Evolutionary conservation across 2,329 filamentous ascomycete species (phyloP), one percentile per base, ranked within the genome.

Genomic region (Furcasterigmium sp.): DNA sequence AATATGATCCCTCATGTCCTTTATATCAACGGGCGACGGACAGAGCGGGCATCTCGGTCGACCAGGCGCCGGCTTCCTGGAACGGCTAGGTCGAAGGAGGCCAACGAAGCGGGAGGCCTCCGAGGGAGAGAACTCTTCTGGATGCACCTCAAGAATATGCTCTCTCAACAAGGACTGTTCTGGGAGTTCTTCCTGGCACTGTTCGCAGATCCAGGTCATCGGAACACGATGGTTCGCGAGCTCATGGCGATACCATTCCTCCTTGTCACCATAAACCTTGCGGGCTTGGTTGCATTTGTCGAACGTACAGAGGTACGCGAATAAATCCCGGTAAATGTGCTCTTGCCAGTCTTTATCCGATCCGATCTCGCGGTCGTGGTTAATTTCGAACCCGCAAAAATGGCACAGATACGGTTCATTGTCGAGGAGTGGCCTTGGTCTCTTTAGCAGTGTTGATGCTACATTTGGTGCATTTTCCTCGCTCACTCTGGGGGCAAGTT

Each of bases 291-390:
- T 23, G 30, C 44, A 46, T 6, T 43, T 23, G 6, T 46, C 44
- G 14, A 43, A 46, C 8, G 44, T 46, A 35, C 44, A 46, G 15
- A 46, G 30, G 25, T 46, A 46, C 5, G 44, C 23, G 8, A 42
- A 28, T 3, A 46, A 17, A 14, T 46, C 44, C 19, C 39, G 30
- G 13, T 35, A 43, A 6, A 46, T 39, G 20, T 46, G 44, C 13
- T 43, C 26, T 35, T 43, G 19, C 44, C 44, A 46, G 11, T 43
- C 35, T 6, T 46, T 41, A 8, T 35, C 8, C 5, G 28, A 43
- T 26, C 14, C 20, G 3, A 46, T 32, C 15, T 43, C 36, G 8
- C 20, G 17, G 18, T 36, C 23, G 2, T 39, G 19, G 28, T 46
- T 42, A 10, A 46, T 13, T 8, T 46, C 35, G n/a, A 42, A 46